Percentiles rank a stretch among this genome's conserved stretches.
These are phyloP conservation scores for Cercophora sp. DNA, from an alignment of 495 filamentous ascomycete species.

Conservation along the genomic window DNA sequence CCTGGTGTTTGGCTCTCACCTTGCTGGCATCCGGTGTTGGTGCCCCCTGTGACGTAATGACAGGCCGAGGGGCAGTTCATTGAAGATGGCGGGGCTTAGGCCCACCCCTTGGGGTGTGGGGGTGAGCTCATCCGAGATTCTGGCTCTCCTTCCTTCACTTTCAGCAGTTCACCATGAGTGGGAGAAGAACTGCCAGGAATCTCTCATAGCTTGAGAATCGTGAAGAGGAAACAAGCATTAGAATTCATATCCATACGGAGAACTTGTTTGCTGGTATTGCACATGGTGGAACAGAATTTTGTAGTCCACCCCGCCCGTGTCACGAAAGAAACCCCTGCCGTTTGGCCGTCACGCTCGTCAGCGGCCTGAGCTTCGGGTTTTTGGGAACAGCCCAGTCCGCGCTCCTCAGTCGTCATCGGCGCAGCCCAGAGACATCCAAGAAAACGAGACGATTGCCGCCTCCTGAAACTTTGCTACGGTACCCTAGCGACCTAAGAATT, in stretches of 20 bases:
- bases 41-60: slow-evolving; percentile 6
- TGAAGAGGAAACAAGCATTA: too few relatives aligned
- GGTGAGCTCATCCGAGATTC: too few relatives aligned
- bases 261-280: too few relatives aligned
- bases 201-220: too few relatives aligned
- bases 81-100: too few relatives aligned
- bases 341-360: not conserved
- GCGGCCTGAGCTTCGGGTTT: slow-evolving; percentile 18
- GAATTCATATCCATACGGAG: too few relatives aligned
- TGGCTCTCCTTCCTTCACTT: too few relatives aligned
- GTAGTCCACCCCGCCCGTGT: not conserved
- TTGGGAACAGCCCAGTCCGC: slow-evolving; percentile 1
- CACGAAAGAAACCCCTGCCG: not conserved
- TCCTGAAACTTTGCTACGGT: not conserved
- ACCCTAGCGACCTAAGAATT: not conserved
- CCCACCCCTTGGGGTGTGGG: not conserved
- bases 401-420: slow-evolving; percentile 16
- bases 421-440: too few relatives aligned
- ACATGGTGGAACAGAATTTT: too few relatives aligned
- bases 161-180: too few relatives aligned
- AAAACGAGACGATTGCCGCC: too few relatives aligned
- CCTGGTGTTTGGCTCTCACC: not conserved
- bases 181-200: too few relatives aligned
- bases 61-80: not conserved
- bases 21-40: not conserved